Conservation (phyloP, 192 early-diverging fungal genomes). For the Podila minutissima region DNA sequence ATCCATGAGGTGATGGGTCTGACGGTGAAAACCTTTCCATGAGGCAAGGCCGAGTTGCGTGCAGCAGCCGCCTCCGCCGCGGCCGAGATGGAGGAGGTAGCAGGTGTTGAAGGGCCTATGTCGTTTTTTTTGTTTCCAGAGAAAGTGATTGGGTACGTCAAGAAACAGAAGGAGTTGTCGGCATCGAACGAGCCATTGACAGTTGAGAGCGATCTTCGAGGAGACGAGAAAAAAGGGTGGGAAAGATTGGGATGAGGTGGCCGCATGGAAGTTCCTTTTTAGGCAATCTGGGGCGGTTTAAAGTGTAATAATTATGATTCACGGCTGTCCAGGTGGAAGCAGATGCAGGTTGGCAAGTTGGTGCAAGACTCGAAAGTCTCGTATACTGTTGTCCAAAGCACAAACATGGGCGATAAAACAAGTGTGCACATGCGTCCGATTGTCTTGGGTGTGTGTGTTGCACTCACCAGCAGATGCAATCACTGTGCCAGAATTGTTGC, state of each 20-base stretch:
- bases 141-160: neutral
- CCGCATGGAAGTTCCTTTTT: constrained; percentile 2
- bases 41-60: constrained; percentile 12
- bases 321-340: neutral
- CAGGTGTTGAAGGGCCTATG: neutral
- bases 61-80: constrained; percentile 7
- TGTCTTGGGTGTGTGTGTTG: neutral
- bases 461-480: constrained; percentile 22
- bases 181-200: constrained; percentile 9
- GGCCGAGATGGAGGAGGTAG: constrained; percentile 5
- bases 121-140: neutral
- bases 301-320: constrained; percentile 7
- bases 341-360: too few species aligned
- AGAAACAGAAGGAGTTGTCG: neutral
- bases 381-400: too few species aligned
- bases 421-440: too few species aligned
- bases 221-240: neutral
- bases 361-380: too few species aligned
- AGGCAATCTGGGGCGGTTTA: neutral
- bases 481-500: constrained; percentile 24
- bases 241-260: neutral
- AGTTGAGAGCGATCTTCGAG: constrained; percentile 18
- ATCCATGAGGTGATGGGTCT: constrained; percentile 55
- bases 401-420: neutral
- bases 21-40: constrained; percentile 39